Evolutionary conservation across 176 grass and related monocot species (phyloP).

Genomic region (Tillandsia fasciculata): DNA sequence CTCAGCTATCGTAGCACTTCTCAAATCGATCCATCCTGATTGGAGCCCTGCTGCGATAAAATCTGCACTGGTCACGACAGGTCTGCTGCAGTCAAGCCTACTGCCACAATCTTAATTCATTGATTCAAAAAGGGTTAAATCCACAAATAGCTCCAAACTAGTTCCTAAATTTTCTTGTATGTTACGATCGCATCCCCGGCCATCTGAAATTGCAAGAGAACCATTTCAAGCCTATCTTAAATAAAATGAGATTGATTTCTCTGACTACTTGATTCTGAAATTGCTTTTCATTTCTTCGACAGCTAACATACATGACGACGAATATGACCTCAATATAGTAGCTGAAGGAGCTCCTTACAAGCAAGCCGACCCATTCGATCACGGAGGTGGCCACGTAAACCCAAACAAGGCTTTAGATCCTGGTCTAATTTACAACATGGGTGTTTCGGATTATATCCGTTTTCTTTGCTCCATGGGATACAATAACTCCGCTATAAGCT

Average conservation of each 20-base stretch:
- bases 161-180: no score
- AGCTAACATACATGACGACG: constrained; percentile 43
- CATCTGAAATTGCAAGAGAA: no score
- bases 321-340: constrained; percentile 58
- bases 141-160: no score
- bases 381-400: constrained; percentile 82
- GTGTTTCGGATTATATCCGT: constrained; percentile 41
- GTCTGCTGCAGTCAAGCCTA: constrained; percentile 17
- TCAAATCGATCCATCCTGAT: constrained; percentile 76
- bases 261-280: not conserved
- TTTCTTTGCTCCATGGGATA: constrained; percentile 93
- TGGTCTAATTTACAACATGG: constrained; percentile 75
- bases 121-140: no score
- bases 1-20: constrained; percentile 59
- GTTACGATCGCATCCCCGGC: no score
- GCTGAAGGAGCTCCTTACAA: constrained; percentile 68
- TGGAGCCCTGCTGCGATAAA: constrained; percentile 91
- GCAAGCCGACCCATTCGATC: constrained; percentile 69
- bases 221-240: no score
- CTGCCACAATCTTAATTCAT: not conserved
- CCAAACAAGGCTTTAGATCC: constrained; percentile 68
- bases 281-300: constrained; percentile 1
- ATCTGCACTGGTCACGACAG: constrained; percentile 89
- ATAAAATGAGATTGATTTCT: no score
- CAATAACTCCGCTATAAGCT: constrained; percentile 58